These are phyloP conservation scores for Eruca vesicaria DNA, from an alignment of 441 rosid genomes.

Conservation along the genomic window DNA sequence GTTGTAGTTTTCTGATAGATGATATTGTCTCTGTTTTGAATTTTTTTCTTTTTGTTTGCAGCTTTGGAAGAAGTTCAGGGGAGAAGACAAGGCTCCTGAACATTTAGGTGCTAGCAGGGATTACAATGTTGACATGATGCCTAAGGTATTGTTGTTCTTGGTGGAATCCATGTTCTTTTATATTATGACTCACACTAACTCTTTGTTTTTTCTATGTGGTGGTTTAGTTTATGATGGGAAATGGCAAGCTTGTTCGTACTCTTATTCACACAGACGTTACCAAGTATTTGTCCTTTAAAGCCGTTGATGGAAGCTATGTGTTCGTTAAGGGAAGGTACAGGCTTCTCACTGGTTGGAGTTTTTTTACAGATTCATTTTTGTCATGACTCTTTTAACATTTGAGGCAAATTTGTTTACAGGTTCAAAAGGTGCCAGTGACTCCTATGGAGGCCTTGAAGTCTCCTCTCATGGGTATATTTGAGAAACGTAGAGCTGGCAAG, in stretches of 20 bases:
- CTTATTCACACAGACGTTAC: slow-evolving; percentile 74
- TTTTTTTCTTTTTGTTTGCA: too few species aligned
- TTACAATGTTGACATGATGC: too few species aligned
- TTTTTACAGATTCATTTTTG: background rate
- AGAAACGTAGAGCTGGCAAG: slow-evolving; percentile 79
- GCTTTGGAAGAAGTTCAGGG: too few species aligned
- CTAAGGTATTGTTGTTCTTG: too few species aligned
- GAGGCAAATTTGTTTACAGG: slow-evolving; percentile 46
- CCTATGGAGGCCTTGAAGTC: slow-evolving; percentile 77
- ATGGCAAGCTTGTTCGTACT: slow-evolving; percentile 49
- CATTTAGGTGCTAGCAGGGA: too few species aligned
- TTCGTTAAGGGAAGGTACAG: slow-evolving; percentile 51
- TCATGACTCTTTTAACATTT: background rate
- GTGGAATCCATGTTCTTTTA: background rate
- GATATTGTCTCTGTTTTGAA: too few species aligned
- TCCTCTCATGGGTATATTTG: slow-evolving; percentile 71
- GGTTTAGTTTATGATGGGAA: slow-evolving; percentile 56
- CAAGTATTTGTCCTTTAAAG: slow-evolving; percentile 50
- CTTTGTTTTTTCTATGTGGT: slow-evolving; percentile 1
- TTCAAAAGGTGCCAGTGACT: slow-evolving; percentile 75
- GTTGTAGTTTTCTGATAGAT: too few species aligned
- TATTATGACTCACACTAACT: too few species aligned
- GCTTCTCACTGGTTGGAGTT: background rate
- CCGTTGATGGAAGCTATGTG: slow-evolving; percentile 54
- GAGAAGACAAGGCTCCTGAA: too few species aligned